Conservation (phyloP, 371 early-diverging fungal species). For the Syncephalastrum monosporum region DNA sequence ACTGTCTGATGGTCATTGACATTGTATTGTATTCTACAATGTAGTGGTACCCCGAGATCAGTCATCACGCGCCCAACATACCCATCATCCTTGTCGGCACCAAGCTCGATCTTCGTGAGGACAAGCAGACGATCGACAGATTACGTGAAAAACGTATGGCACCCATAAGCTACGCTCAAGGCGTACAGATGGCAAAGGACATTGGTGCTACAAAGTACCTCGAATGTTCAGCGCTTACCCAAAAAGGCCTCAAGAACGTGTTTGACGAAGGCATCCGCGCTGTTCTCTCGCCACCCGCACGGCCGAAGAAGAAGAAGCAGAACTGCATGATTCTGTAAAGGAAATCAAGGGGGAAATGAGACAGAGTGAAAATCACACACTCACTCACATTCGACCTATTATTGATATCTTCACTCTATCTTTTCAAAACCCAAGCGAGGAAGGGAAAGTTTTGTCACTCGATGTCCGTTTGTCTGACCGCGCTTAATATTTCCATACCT, state of each 20-base stretch:
- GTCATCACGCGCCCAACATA: constrained; percentile 92
- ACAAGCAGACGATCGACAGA: constrained; percentile 84
- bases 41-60: constrained; percentile 95
- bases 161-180: constrained; percentile 89
- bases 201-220: constrained; percentile 91
- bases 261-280: constrained; percentile 98
- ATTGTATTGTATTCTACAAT: not conserved
- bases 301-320: constrained; percentile 61
- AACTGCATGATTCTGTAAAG: constrained; percentile 69
- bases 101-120: constrained; percentile 97
- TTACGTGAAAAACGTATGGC: constrained; percentile 85
- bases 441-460: no score
- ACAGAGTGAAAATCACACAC: not conserved
- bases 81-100: constrained; percentile 98
- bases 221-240: constrained; percentile 98
- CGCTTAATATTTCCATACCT: no score
- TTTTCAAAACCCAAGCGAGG: no score
- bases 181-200: constrained; percentile 88
- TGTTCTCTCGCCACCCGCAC: constrained; percentile 65
- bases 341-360: not conserved
- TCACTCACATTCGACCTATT: no score
- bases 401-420: no score
- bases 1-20: not conserved
- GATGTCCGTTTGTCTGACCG: no score
- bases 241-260: constrained; percentile 96